phyloP scores from a whole-genome alignment of 2,329 filamentous ascomycete species.

The Helicocarpus griseus region DNA sequence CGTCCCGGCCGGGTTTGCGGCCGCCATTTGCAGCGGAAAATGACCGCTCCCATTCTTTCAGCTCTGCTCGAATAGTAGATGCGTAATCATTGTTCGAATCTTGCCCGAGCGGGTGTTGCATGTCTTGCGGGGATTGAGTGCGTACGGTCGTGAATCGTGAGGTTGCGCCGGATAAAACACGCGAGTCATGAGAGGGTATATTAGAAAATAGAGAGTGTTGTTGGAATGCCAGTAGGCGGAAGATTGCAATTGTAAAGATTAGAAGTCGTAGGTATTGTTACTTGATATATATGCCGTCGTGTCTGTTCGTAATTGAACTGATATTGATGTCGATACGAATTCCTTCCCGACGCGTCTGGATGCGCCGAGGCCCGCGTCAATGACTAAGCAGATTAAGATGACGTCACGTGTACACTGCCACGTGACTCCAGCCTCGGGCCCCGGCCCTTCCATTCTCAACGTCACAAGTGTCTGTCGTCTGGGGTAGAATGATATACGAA shows the following conservation, averaged over 20 bases:
- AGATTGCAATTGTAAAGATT: too few relatives aligned
- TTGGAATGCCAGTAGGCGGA: too few relatives aligned
- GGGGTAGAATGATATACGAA: too few relatives aligned
- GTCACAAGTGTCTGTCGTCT: too few relatives aligned
- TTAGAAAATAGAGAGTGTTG: too few relatives aligned
- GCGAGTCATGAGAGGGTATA: too few relatives aligned
- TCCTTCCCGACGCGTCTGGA: background rate
- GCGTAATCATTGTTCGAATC: conserved; percentile 16
- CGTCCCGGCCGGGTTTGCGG: conserved; percentile 35
- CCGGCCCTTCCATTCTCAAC: too few relatives aligned
- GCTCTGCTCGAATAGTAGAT: conserved; percentile 29
- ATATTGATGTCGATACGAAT: too few relatives aligned
- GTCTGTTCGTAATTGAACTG: too few relatives aligned
- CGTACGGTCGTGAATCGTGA: too few relatives aligned
- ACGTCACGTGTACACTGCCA: background rate
- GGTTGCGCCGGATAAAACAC: too few relatives aligned
- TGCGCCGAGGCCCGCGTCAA: background rate
- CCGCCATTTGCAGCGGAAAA: conserved; percentile 35
- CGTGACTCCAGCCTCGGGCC: background rate
- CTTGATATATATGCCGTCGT: background rate
- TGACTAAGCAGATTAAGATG: background rate
- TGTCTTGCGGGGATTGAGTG: conserved; percentile 6
- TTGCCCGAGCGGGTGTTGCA: background rate
- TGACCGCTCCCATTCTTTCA: conserved; percentile 40
- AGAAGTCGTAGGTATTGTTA: too few relatives aligned